phyloP scores from a whole-genome alignment of 495 filamentous ascomycete species.

The Glonium stellatum region DNA sequence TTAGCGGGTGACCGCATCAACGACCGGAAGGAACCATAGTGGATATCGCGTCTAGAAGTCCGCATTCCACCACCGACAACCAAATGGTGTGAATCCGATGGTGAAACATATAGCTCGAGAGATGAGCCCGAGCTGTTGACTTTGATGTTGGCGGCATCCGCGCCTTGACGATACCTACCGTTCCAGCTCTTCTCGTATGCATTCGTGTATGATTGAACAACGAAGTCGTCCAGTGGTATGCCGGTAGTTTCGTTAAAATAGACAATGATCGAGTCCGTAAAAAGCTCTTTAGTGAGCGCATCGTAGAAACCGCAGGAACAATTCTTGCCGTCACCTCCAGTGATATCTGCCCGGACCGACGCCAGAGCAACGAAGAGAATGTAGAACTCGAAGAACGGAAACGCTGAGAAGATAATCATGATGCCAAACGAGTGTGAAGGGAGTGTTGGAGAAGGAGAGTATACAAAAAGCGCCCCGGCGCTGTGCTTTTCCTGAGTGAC shows the following conservation, averaged over 20 bases:
- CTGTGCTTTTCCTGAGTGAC: not conserved
- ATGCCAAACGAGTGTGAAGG: constrained; percentile 10
- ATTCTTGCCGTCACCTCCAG: constrained; percentile 6
- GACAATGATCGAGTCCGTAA: constrained; percentile 39
- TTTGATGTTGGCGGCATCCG: constrained; percentile 29
- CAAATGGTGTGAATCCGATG: constrained; percentile 29
- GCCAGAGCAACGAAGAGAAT: constrained; percentile 1
- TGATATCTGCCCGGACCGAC: constrained; percentile 11
- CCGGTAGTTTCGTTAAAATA: constrained; percentile 40
- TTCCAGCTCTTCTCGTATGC: constrained; percentile 39
- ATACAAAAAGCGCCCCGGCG: not conserved
- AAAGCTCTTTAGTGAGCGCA: constrained; percentile 25
- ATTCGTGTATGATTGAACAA: constrained; percentile 30
- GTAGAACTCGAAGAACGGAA: constrained; percentile 8
- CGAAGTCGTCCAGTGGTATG: constrained; percentile 29
- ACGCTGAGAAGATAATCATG: constrained; percentile 5
- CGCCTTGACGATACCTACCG: constrained; percentile 35
- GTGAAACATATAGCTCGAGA: constrained; percentile 26
- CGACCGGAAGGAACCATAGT: constrained; percentile 37
- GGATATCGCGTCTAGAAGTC: constrained; percentile 36
- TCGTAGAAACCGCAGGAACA: constrained; percentile 41
- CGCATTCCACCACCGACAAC: constrained; percentile 33
- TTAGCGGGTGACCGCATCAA: constrained; percentile 28
- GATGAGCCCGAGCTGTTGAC: constrained; percentile 25
- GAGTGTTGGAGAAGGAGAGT: not conserved